phyloP scores from a whole-genome alignment of 371 early-diverging fungal genomes.

The Mucor racemosus region DNA sequence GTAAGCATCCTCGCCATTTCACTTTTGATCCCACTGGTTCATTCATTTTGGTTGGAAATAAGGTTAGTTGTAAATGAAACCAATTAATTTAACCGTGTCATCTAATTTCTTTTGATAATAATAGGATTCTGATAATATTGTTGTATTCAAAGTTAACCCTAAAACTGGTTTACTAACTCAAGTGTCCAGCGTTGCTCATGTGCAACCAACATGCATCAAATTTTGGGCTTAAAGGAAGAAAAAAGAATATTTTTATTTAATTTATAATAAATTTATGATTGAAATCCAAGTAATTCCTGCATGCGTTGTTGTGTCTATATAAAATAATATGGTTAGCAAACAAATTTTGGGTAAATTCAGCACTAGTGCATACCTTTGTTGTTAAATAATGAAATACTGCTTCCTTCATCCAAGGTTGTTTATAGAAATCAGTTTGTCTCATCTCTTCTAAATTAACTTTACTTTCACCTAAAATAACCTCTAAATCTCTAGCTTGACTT shows the following conservation, averaged over 20 bases:
- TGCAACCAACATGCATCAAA: conserved; percentile 47
- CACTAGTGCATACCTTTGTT: conserved; percentile 51
- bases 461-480: conserved; percentile 86
- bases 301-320: conserved; percentile 54
- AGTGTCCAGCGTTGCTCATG: conserved; percentile 33
- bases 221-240: conserved; percentile 29
- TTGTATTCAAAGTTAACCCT: conserved; percentile 41
- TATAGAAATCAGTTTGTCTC: conserved; percentile 80
- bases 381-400: conserved; percentile 88
- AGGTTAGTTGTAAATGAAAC: conserved; percentile 24
- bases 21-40: conserved; percentile 47
- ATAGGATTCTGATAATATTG: conserved; percentile 45
- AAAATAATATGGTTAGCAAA: neutral
- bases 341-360: neutral
- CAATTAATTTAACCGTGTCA: neutral
- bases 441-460: conserved; percentile 85
- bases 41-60: conserved; percentile 45
- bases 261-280: conserved; percentile 20
- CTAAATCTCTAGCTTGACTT: conserved; percentile 90
- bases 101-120: neutral
- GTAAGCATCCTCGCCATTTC: conserved; percentile 51
- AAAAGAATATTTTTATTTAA: neutral
- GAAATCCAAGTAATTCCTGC: conserved; percentile 52
- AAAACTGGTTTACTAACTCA: conserved; percentile 34
- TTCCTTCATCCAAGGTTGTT: conserved; percentile 87